phyloP scores from a whole-genome alignment of 495 filamentous ascomycete species.

The Delitschia confertaspora region DNA sequence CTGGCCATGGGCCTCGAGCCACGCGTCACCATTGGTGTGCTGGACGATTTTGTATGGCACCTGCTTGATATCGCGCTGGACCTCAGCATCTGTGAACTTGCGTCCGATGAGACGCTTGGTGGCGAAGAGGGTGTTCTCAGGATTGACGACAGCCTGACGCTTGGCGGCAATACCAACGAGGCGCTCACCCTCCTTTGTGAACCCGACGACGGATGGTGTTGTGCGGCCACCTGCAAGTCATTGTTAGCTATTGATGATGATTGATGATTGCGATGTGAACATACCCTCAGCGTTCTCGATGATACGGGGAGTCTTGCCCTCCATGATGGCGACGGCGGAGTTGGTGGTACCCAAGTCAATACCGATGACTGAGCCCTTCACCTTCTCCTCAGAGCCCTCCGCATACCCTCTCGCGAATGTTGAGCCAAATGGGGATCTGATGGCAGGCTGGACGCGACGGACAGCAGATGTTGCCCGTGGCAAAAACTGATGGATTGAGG shows the following conservation, averaged over 20 bases:
- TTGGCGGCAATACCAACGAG: slow-evolving; percentile 97
- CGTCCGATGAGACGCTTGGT: slow-evolving; percentile 99
- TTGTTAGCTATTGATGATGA: slow-evolving; percentile 14
- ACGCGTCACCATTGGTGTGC: slow-evolving; percentile 95
- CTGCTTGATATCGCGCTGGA: slow-evolving; percentile 96
- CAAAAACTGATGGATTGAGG: slow-evolving; percentile 42
- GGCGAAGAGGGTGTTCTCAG: slow-evolving; percentile 97
- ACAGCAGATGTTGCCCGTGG: slow-evolving; percentile 55
- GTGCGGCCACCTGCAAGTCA: slow-evolving; percentile 68
- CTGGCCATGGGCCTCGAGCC: slow-evolving; percentile 91
- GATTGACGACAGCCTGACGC: slow-evolving; percentile 98
- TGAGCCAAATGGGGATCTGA: slow-evolving; percentile 45
- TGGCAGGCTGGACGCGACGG: slow-evolving; percentile 44
- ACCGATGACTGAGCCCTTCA: slow-evolving; percentile 94
- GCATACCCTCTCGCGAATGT: slow-evolving; percentile 71
- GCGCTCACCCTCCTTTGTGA: slow-evolving; percentile 94
- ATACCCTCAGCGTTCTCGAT: slow-evolving; percentile 95
- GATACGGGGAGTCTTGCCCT: slow-evolving; percentile 88
- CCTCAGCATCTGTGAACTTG: slow-evolving; percentile 93
- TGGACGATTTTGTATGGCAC: slow-evolving; percentile 99
- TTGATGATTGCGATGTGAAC: slow-evolving; percentile 29
- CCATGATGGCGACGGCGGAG: slow-evolving; percentile 95
- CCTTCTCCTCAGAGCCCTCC: slow-evolving; percentile 66
- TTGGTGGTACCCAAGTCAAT: slow-evolving; percentile 99
- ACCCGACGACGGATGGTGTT: slow-evolving; percentile 94